These are phyloP conservation scores for Fusarium ramigenum DNA, from an alignment of 2,329 filamentous ascomycete species.

Conservation along the genomic window DNA sequence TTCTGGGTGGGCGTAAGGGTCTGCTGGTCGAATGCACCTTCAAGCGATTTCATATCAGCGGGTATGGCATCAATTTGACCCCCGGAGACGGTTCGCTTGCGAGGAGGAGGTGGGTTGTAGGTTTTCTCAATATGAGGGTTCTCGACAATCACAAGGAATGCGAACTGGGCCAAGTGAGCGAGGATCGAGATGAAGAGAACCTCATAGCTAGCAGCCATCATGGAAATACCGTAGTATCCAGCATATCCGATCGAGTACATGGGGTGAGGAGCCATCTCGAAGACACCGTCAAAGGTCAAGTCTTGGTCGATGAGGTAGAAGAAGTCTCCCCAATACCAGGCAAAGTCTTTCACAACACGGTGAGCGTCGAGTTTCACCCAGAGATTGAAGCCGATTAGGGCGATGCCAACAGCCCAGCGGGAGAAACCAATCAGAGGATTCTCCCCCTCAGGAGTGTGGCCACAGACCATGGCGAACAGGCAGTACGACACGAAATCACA, in stretches of 20 bases:
- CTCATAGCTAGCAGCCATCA: slow-evolving; percentile 98
- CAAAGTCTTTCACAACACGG: slow-evolving; percentile 97
- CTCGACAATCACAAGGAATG: slow-evolving; percentile 90
- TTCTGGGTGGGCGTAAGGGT: slow-evolving; percentile 39
- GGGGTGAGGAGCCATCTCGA: slow-evolving; percentile 97
- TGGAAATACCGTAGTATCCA: slow-evolving; percentile 96
- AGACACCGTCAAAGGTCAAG: slow-evolving; percentile 97
- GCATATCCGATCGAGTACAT: slow-evolving; percentile 99
- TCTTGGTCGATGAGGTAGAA: slow-evolving; percentile 99
- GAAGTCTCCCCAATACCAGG: slow-evolving; percentile 99
- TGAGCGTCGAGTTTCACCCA: slow-evolving; percentile 99
- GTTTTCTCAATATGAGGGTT: slow-evolving; percentile 98
- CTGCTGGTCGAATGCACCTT: slow-evolving; percentile 39
- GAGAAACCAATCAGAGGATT: slow-evolving; percentile 71
- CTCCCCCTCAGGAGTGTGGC: slow-evolving; percentile 78
- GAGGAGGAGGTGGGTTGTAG: slow-evolving; percentile 89
- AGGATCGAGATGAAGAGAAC: slow-evolving; percentile 96
- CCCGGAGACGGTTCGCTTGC: slow-evolving; percentile 59
- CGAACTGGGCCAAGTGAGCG: slow-evolving; percentile 93
- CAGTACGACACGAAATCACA: slow-evolving; percentile 98
- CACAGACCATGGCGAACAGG: slow-evolving; percentile 91
- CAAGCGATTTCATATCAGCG: slow-evolving; percentile 38
- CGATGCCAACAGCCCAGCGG: slow-evolving; percentile 82
- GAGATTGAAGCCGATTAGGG: slow-evolving; percentile 90
- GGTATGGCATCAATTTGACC: slow-evolving; percentile 45